Percentiles rank a stretch among this genome's conserved stretches.
phyloP scores from a whole-genome alignment of 495 filamentous ascomycete genomes.

The Penicillium daleae region DNA sequence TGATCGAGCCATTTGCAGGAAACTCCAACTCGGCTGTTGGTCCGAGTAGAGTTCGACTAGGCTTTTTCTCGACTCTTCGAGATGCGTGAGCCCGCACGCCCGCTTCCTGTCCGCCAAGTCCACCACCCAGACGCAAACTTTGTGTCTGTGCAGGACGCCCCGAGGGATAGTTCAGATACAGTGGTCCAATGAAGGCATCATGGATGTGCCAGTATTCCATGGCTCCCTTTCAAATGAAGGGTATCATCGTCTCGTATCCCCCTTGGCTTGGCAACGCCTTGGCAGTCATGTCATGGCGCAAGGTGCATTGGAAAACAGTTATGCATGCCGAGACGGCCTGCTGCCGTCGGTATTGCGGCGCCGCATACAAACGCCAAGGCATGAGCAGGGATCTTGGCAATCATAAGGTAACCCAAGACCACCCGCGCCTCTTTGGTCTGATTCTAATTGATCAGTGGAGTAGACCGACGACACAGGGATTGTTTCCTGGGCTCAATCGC shows the following conservation, averaged over 20 bases:
- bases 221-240: not conserved
- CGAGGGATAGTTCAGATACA: constrained; percentile 7
- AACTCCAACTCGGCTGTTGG: constrained; percentile 1
- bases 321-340: constrained; percentile 22
- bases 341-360: not conserved
- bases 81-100: constrained; percentile 19
- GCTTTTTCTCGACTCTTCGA: constrained; percentile 27
- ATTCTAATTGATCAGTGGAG: not conserved
- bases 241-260: constrained; percentile 7
- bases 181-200: not conserved
- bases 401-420: not conserved
- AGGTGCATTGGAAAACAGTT: constrained; percentile 3
- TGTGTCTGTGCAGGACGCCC: not conserved
- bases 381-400: constrained; percentile 1
- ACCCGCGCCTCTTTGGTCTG: not conserved
- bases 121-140: constrained; percentile 2
- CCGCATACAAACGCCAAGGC: constrained; percentile 6
- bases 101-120: constrained; percentile 2
- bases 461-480: too few species aligned
- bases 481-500: too few species aligned
- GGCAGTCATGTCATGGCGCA: constrained; percentile 34
- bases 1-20: constrained; percentile 19
- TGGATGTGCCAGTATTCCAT: not conserved
- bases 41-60: constrained; percentile 23
- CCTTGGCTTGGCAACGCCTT: constrained; percentile 15